phyloP scores from a whole-genome alignment of 345 rosid species.

The Eucalyptus cloeziana region DNA sequence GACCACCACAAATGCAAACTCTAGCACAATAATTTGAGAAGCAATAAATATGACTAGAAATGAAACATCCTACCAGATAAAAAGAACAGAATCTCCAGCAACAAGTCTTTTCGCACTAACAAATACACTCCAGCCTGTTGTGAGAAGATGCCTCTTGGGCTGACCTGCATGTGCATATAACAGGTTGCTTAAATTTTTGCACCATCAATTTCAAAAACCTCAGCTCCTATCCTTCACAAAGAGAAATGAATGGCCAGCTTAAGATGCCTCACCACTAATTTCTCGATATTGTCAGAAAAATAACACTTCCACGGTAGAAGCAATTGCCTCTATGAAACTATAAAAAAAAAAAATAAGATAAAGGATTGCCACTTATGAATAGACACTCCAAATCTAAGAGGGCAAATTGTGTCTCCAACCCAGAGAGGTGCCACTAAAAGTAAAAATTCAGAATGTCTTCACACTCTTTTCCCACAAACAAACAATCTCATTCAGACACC shows the following conservation, averaged over 20 bases:
- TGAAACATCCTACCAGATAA: slow-evolving; percentile 15
- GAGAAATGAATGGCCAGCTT: not conserved
- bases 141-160: slow-evolving; percentile 47
- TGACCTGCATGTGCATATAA: slow-evolving; percentile 19
- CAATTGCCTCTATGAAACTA: not conserved
- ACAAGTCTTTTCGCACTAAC: slow-evolving; percentile 45
- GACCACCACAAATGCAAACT: not conserved
- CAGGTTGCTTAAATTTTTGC: not conserved
- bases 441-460: not conserved
- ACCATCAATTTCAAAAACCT: not conserved
- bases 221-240: not conserved
- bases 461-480: not conserved
- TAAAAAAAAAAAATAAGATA: not conserved
- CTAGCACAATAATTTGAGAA: not conserved
- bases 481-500: not conserved
- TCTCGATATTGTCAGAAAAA: not conserved
- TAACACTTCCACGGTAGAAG: not conserved
- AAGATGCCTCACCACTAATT: not conserved
- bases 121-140: slow-evolving; percentile 48
- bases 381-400: not conserved
- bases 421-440: not conserved
- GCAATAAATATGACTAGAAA: not conserved
- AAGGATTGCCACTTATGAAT: not conserved
- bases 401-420: not conserved
- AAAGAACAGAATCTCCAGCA: slow-evolving; percentile 45